A percentile compares a stretch with the other conserved stretches of the same genome.
Conservation (phyloP, 192 early-diverging fungal genomes). For the Obelidium mucronatum region DNA sequence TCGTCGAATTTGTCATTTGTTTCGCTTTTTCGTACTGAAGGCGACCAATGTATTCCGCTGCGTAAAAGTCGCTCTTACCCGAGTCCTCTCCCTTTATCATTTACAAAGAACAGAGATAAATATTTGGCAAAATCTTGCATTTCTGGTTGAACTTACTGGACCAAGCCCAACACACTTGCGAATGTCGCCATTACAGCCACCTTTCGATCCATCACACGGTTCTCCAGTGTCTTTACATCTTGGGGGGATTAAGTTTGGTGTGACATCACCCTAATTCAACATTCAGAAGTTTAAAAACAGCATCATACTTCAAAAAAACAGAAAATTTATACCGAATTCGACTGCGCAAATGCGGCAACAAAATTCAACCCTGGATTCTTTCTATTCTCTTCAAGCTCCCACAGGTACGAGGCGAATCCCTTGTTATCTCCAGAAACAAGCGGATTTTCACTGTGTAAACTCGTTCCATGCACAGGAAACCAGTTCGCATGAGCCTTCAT, state of each 20-base stretch:
- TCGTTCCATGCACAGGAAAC: slow-evolving; percentile 58
- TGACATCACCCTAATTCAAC: slow-evolving; percentile 50
- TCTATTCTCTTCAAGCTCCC: slow-evolving; percentile 42
- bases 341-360: slow-evolving; percentile 55
- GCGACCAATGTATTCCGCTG: slow-evolving; percentile 53
- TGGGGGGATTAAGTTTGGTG: slow-evolving; percentile 47
- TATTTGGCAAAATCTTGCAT: no score
- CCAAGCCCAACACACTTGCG: slow-evolving; percentile 50
- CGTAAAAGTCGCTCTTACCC: slow-evolving; percentile 38
- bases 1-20: slow-evolving; percentile 3
- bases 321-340: slow-evolving; percentile 52
- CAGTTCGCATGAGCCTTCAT: slow-evolving; percentile 40
- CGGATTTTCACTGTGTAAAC: slow-evolving; percentile 43
- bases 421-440: slow-evolving; percentile 59
- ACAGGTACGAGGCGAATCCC: slow-evolving; percentile 52
- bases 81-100: slow-evolving; percentile 38
- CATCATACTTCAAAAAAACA: slow-evolving; percentile 7
- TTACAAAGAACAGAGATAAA: background rate
- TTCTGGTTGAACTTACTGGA: slow-evolving; percentile 30
- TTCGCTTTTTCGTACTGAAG: slow-evolving; percentile 43
- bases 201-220: slow-evolving; percentile 51
- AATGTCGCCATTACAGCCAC: slow-evolving; percentile 45
- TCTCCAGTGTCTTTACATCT: slow-evolving; percentile 52
- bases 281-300: background rate
- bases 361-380: slow-evolving; percentile 33